Evolutionary conservation across 148 eudicot genomes (phyloP).

Genomic region (Polygonum maritimum): DNA sequence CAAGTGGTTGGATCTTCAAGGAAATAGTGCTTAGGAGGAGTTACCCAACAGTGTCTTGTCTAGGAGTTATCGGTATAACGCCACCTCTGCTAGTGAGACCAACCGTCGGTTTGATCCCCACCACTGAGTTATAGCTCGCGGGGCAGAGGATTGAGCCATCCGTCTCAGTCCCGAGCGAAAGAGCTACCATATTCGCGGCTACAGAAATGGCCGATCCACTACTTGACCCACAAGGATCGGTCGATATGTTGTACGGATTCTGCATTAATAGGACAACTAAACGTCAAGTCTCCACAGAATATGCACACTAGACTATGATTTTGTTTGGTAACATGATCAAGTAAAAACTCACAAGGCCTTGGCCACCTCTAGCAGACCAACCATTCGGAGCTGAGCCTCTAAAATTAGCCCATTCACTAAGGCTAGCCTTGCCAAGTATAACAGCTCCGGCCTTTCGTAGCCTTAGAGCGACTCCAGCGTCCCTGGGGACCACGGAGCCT

Average conservation of each 20-base stretch:
- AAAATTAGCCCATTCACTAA: conserved; percentile 23
- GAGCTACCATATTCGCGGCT: conserved; percentile 44
- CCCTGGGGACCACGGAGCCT: conserved; percentile 17
- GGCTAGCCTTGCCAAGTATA: conserved; percentile 15
- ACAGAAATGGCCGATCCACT: conserved; percentile 66
- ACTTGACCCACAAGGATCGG: conserved; percentile 54
- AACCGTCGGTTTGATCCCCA: conserved; percentile 64
- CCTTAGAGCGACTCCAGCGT: conserved; percentile 21
- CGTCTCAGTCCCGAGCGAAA: conserved; percentile 60
- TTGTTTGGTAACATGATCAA: background rate
- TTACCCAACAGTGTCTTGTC: conserved; percentile 68
- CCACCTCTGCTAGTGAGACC: conserved; percentile 68
- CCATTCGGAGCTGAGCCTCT: conserved; percentile 30
- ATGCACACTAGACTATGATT: too few species aligned
- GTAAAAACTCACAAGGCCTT: conserved; percentile 30
- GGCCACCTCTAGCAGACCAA: conserved; percentile 60
- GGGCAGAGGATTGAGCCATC: conserved; percentile 58
- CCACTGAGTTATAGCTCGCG: conserved; percentile 36
- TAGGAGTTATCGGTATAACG: conserved; percentile 43
- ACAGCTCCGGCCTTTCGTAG: conserved; percentile 23
- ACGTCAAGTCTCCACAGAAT: too few species aligned
- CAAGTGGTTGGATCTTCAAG: too few species aligned
- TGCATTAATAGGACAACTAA: conserved; percentile 12
- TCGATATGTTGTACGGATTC: conserved; percentile 50
- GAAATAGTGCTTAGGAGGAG: background rate